A percentile compares a stretch with the other conserved stretches of the same genome.
phyloP scores from a whole-genome alignment of 495 filamentous ascomycete species.

The Tuber magnatum region DNA sequence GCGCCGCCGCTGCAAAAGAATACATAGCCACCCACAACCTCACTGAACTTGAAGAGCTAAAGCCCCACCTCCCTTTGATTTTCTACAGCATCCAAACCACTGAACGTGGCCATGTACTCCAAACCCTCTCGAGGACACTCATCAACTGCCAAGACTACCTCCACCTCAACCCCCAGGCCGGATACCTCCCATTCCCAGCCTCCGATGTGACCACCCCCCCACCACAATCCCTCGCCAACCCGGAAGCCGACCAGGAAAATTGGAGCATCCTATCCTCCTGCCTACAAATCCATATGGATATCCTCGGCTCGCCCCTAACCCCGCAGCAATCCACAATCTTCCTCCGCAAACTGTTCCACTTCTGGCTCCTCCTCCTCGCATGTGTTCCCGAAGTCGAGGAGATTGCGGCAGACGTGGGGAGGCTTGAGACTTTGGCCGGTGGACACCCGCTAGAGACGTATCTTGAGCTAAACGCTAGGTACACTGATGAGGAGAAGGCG shows the following conservation, averaged over 20 bases:
- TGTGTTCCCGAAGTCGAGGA: not conserved
- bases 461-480: not conserved
- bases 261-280: not conserved
- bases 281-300: not conserved
- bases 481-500: not conserved
- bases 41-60: not conserved
- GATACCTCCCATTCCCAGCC: not conserved
- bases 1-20: not conserved
- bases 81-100: not conserved
- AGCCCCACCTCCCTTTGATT: not conserved
- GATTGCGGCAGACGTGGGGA: not conserved
- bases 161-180: not conserved
- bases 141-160: not conserved
- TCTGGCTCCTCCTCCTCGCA: conserved; percentile 2
- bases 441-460: not conserved
- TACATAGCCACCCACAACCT: not conserved
- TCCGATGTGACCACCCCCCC: not conserved
- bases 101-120: not conserved
- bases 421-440: not conserved
- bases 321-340: not conserved
- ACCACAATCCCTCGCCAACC: not conserved
- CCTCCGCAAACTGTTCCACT: not conserved
- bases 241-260: not conserved
- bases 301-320: not conserved
- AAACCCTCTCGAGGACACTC: not conserved